phyloP scores from a whole-genome alignment of 2,329 filamentous ascomycete species.

The Fusarium proliferatum region DNA sequence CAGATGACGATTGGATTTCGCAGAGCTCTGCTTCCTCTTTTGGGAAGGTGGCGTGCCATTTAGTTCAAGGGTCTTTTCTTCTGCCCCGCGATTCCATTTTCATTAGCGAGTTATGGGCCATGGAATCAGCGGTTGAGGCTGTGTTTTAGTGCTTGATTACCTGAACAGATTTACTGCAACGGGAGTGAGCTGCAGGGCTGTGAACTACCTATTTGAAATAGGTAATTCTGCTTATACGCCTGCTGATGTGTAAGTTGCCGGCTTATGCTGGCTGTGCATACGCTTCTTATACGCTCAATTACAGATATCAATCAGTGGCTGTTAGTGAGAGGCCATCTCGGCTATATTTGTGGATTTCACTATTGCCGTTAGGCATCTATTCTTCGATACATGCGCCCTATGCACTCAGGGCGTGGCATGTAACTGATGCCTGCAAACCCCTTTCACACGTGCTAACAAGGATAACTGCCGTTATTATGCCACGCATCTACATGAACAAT shows the following conservation, averaged over 20 bases:
- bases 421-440: neutral
- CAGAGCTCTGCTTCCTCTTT: constrained; percentile 36
- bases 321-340: neutral
- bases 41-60: constrained; percentile 18
- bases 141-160: constrained; percentile 2
- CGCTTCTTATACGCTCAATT: neutral
- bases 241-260: neutral
- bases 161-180: neutral
- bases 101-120: neutral
- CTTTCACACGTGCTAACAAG: constrained; percentile 2
- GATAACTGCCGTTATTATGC: neutral
- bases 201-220: neutral
- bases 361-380: neutral
- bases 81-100: constrained; percentile 13
- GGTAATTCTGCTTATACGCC: neutral
- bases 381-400: neutral
- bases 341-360: neutral
- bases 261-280: neutral
- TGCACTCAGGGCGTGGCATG: neutral
- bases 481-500: neutral
- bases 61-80: constrained; percentile 13
- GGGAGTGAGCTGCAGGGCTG: neutral
- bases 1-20: constrained; percentile 41
- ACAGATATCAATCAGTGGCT: neutral
- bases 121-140: neutral